Base-by-base conservation (phyloP, 2,329 filamentous ascomycete genomes). In the Ceratocystis variospora region DNA sequence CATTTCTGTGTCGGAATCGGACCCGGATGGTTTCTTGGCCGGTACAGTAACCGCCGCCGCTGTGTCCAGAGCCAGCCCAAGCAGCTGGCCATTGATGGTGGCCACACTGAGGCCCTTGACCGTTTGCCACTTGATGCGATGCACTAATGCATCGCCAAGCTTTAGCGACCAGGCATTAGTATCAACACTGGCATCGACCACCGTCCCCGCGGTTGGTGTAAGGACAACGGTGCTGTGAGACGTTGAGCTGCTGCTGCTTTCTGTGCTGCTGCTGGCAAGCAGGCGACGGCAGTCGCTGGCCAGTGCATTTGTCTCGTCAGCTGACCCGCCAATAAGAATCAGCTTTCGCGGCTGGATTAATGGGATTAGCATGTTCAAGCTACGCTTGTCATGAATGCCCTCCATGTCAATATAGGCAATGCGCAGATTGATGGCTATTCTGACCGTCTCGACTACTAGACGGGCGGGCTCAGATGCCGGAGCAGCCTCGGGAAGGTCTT, bases 101-200 rank as follows among this genome's bases (percentile, higher is more conserved):
- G 96, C 93, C 67, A 99, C 90, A 48, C 90, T 89, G 6, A 97
- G 79, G 1, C 89, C 91, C 66, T 90, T 87, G 28, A 97, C 91
- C 67, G 90, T 92, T 77, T 97, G 94, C 94, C 94, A 97, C 72
- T 89, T 90, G 68, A 99, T 81, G 71, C 88, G 88, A 75, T 90
- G 90, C 68, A 96, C 88, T 22, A 99, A 83, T 57, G 83, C 79
- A 70, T 93, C 89, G 62, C 90, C 91, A 19, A 99, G 81, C 75
- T 92, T 96, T 68, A 99, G 89, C 28, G 89, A 87, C 94, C 95
- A 99, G 3, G 94, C 92, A 73, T 97, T 96, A 4, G 93, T 97
- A 74, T 99, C 94, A 53, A 97, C 93, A 72, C 92, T 96, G 12
- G 93, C 94, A 74, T 99, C 87, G 53, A 99, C 81, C 15, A 81